Evolutionary conservation across 2,329 filamentous ascomycete species (phyloP).

Genomic region (Beauveria sp.): DNA sequence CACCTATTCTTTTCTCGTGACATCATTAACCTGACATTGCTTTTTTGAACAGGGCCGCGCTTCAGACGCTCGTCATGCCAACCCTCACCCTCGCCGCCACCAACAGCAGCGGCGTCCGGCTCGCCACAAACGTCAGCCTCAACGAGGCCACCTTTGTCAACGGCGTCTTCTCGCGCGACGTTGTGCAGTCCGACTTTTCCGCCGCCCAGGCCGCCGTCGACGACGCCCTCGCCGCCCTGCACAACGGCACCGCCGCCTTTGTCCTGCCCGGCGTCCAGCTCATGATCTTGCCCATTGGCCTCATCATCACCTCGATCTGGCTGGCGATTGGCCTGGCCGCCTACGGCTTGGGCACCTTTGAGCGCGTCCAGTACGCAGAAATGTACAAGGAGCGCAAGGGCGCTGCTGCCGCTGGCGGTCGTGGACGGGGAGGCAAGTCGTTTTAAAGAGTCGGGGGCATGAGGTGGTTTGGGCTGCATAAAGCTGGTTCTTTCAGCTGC

Average conservation of each 20-base stretch:
- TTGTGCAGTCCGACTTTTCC: slow-evolving; percentile 43
- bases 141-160: slow-evolving; percentile 65
- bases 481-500: background rate
- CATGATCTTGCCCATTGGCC: slow-evolving; percentile 61
- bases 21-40: background rate
- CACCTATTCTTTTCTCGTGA: no score
- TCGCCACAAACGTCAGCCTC: slow-evolving; percentile 58
- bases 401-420: background rate
- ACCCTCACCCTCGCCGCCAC: slow-evolving; percentile 58
- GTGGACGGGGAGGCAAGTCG: background rate
- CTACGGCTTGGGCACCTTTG: slow-evolving; percentile 58
- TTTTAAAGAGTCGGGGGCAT: background rate
- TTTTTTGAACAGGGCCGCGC: slow-evolving; percentile 36
- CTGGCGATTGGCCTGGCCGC: slow-evolving; percentile 45
- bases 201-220: slow-evolving; percentile 44
- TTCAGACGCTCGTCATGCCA: slow-evolving; percentile 60
- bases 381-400: slow-evolving; percentile 42
- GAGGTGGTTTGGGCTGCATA: background rate
- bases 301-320: slow-evolving; percentile 61
- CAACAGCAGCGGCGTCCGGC: slow-evolving; percentile 39
- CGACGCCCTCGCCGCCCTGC: slow-evolving; percentile 35
- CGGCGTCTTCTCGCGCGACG: slow-evolving; percentile 58
- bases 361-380: slow-evolving; percentile 59
- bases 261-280: slow-evolving; percentile 61
- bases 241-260: slow-evolving; percentile 52